Evolutionary conservation across 2,329 filamentous ascomycete species (phyloP).

Genomic region (Furcasterigmium sp.): DNA sequence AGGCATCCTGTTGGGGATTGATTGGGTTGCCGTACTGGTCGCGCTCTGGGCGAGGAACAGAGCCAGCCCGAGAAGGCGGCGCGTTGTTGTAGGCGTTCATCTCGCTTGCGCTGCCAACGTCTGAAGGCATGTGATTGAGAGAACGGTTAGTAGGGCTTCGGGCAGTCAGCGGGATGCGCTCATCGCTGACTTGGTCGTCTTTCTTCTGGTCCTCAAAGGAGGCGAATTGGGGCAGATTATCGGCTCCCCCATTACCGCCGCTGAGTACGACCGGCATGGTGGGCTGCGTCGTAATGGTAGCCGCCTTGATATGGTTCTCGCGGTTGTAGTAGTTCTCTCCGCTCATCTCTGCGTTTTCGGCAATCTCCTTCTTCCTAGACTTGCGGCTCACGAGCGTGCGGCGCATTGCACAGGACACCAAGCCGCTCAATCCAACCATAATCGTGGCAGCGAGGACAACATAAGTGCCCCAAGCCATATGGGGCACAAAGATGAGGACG

Average conservation of each 20-base stretch:
- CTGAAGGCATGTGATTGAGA: slow-evolving; percentile 36
- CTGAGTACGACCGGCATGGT: slow-evolving; percentile 50
- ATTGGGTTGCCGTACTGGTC: slow-evolving; percentile 64
- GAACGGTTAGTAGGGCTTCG: slow-evolving; percentile 56
- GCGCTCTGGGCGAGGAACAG: slow-evolving; percentile 26
- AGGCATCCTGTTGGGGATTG: slow-evolving; percentile 35
- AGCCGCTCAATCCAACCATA: slow-evolving; percentile 71
- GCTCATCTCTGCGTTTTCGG: slow-evolving; percentile 94
- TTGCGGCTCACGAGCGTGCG: slow-evolving; percentile 87
- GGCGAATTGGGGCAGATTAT: slow-evolving; percentile 51
- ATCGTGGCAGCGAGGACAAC: slow-evolving; percentile 87
- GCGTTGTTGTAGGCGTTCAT: slow-evolving; percentile 21
- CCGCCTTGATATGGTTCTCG: slow-evolving; percentile 50
- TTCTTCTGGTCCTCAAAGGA: slow-evolving; percentile 64
- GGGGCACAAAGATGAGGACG: slow-evolving; percentile 88
- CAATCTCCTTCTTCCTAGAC: slow-evolving; percentile 86
- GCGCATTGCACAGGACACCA: slow-evolving; percentile 93
- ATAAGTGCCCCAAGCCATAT: slow-evolving; percentile 91
- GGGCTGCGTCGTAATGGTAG: slow-evolving; percentile 44
- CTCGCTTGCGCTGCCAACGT: slow-evolving; percentile 28
- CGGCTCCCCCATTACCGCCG: slow-evolving; percentile 45
- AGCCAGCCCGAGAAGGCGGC: slow-evolving; percentile 30
- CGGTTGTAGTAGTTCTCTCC: slow-evolving; percentile 85
- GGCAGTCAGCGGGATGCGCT: slow-evolving; percentile 65
- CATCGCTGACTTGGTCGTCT: slow-evolving; percentile 59